A percentile compares a stretch with the other conserved stretches of the same genome.
Conservation (phyloP, 2,329 filamentous ascomycete species). For the Sporothrix brunneoviolacea region DNA sequence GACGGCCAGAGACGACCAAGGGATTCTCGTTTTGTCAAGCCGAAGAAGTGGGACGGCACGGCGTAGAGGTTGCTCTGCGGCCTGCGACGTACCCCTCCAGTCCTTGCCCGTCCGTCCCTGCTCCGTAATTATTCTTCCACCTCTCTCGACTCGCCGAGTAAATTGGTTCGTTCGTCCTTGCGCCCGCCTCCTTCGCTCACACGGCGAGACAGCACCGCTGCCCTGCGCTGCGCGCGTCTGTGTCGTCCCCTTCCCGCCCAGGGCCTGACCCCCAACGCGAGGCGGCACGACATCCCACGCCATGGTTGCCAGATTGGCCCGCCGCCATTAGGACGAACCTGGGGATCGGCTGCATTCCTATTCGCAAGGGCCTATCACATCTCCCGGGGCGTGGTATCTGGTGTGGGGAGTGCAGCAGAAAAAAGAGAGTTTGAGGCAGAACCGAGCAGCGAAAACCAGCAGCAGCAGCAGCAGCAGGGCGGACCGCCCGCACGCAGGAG, state of each 20-base stretch:
- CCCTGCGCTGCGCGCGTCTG: no score
- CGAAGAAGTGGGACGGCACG: slow-evolving; percentile 6
- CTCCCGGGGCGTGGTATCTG: slow-evolving; percentile 13
- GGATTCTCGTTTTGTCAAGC: slow-evolving; percentile 2
- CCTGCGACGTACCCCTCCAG: no score
- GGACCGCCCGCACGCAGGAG: neutral
- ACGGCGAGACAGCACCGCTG: no score
- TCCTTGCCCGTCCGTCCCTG: no score
- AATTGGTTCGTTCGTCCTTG: no score
- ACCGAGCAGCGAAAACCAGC: no score
- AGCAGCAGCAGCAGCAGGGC: no score
- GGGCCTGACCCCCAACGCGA: neutral
- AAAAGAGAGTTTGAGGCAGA: no score
- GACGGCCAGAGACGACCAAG: neutral
- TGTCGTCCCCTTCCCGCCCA: neutral
- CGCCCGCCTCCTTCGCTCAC: no score
- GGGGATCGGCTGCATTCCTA: slow-evolving; percentile 16
- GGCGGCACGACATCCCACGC: slow-evolving; percentile 15
- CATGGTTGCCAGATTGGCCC: slow-evolving; percentile 6
- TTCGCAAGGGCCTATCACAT: slow-evolving; percentile 17
- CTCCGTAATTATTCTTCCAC: neutral
- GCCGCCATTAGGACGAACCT: slow-evolving; percentile 16
- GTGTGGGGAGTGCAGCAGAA: slow-evolving; percentile 12
- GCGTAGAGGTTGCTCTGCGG: slow-evolving; percentile 1
- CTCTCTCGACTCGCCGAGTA: neutral